These are phyloP conservation scores for Sergeia podlipaevii DNA, from an alignment of 208 protist species.

Conservation along the genomic window DNA sequence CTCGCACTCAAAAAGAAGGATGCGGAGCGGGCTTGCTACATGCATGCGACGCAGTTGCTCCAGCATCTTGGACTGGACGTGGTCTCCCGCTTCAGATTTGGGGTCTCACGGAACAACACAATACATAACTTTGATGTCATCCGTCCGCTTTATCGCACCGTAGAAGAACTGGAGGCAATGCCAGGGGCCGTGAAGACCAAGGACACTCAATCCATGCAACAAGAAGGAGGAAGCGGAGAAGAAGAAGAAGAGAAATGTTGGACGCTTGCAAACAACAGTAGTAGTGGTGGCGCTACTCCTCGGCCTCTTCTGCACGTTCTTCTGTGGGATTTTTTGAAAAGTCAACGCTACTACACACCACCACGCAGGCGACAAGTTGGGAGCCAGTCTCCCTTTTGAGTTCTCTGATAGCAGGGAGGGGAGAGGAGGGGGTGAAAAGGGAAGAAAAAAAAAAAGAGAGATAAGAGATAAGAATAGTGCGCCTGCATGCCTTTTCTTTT, in stretches of 20 bases:
- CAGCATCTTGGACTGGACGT: slow-evolving; percentile 50
- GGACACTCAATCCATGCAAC: not conserved
- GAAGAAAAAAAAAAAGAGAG: not conserved
- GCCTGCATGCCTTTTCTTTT: too few species aligned
- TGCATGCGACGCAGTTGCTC: slow-evolving; percentile 74
- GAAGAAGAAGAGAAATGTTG: too few species aligned
- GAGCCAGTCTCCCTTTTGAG: slow-evolving; percentile 21
- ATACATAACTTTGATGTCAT: not conserved
- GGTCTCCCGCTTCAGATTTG: slow-evolving; percentile 25
- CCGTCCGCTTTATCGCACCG: not conserved
- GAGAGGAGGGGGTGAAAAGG: not conserved
- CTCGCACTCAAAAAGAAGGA: slow-evolving; percentile 80
- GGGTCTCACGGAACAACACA: slow-evolving; percentile 18
- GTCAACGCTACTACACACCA: slow-evolving; percentile 26
- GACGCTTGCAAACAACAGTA: not conserved
- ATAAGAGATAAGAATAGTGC: too few species aligned
- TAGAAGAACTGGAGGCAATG: too few species aligned
- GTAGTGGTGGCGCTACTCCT: not conserved
- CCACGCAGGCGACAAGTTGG: slow-evolving; percentile 17
- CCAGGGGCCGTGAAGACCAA: too few species aligned
- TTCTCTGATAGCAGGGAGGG: too few species aligned
- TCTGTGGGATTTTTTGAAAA: slow-evolving; percentile 49
- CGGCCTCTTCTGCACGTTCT: slow-evolving; percentile 50
- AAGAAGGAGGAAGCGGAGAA: not conserved
- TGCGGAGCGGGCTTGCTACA: slow-evolving; percentile 68